These are phyloP conservation scores for Fusarium lyarnte DNA, from an alignment of 2,329 filamentous ascomycete species.

Conservation along the genomic window DNA sequence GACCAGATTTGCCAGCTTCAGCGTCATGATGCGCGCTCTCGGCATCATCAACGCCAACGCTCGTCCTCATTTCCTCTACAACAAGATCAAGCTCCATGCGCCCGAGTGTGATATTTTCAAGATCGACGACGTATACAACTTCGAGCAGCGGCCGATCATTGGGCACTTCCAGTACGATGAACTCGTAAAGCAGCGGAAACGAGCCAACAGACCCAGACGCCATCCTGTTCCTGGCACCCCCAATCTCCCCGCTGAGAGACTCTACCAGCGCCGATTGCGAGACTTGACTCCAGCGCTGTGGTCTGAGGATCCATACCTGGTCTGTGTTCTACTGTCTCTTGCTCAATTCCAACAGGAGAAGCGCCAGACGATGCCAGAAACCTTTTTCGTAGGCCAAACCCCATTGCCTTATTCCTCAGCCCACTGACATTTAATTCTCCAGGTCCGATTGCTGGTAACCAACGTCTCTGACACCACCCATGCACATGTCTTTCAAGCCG, in stretches of 20 bases:
- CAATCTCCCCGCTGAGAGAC: background rate
- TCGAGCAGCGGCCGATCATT: background rate
- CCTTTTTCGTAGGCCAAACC: background rate
- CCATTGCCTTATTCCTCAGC: rapidly evolving
- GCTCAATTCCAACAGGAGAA: background rate
- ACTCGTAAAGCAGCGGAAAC: rapidly evolving
- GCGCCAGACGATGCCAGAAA: rapidly evolving
- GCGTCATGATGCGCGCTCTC: background rate
- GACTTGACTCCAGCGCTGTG: background rate
- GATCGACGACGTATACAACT: rapidly evolving
- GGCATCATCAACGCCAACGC: background rate
- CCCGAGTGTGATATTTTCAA: background rate
- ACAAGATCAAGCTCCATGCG: background rate
- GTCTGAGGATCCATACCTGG: background rate
- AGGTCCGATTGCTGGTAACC: background rate
- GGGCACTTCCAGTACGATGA: background rate
- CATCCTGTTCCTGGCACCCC: background rate
- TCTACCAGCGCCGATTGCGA: background rate
- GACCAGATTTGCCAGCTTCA: background rate
- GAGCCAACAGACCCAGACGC: rapidly evolving
- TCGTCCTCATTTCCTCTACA: background rate
- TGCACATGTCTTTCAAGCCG: background rate
- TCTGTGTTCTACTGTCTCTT: rapidly evolving
- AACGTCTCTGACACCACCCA: rapidly evolving
- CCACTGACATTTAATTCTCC: rapidly evolving